phyloP scores from a whole-genome alignment of 139 green algal species.

The Closterium sp. region DNA sequence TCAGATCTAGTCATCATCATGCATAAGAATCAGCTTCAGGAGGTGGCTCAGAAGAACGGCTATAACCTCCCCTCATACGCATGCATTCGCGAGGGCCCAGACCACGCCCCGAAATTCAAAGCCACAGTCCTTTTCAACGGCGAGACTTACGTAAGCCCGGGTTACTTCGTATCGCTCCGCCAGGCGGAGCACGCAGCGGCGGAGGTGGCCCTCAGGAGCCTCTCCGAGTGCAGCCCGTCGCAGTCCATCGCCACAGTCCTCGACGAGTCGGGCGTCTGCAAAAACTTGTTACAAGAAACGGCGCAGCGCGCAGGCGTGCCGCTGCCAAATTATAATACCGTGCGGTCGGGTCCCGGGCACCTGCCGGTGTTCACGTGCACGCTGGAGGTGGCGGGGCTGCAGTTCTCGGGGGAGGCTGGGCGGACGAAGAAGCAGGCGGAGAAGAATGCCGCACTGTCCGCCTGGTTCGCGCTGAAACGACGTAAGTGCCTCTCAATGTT shows the following conservation, averaged over 20 bases:
- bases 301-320: slow-evolving; percentile 37
- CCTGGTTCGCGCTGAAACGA: slow-evolving; percentile 37
- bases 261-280: slow-evolving; percentile 49
- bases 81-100: slow-evolving; percentile 41
- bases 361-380: slow-evolving; percentile 39
- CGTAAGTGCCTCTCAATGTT: slow-evolving; percentile 13
- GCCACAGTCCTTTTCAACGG: slow-evolving; percentile 47
- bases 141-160: slow-evolving; percentile 38
- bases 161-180: slow-evolving; percentile 35
- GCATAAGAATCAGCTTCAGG: slow-evolving; percentile 54
- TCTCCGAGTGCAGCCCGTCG: slow-evolving; percentile 18
- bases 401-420: slow-evolving; percentile 27
- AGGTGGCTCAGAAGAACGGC: slow-evolving; percentile 39
- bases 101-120: slow-evolving; percentile 49
- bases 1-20: slow-evolving; percentile 22
- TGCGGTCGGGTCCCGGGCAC: slow-evolving; percentile 33
- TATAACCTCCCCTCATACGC: slow-evolving; percentile 50
- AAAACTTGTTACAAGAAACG: slow-evolving; percentile 52
- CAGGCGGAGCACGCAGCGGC: slow-evolving; percentile 49
- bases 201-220: slow-evolving; percentile 34
- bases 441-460: slow-evolving; percentile 46
- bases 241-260: slow-evolving; percentile 42
- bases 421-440: slow-evolving; percentile 55
- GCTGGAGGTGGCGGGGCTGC: slow-evolving; percentile 39
- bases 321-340: slow-evolving; percentile 33